phyloP scores from a whole-genome alignment of 495 filamentous ascomycete species.

The Aspergillus bridgeri region DNA sequence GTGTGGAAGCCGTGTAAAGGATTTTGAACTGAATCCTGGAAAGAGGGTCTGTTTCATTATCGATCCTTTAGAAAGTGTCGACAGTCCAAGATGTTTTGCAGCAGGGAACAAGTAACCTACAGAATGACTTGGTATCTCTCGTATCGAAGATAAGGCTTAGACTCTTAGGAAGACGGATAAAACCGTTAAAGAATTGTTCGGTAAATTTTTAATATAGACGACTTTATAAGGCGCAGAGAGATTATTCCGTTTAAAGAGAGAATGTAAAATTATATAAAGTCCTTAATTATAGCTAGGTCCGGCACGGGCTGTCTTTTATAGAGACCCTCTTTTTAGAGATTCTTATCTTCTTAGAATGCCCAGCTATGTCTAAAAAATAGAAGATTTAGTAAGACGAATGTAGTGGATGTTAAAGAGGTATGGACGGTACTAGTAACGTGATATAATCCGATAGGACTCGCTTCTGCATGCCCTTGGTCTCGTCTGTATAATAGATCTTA shows the following conservation, averaged over 20 bases:
- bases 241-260: constrained; percentile 9
- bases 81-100: no score
- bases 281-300: constrained; percentile 15
- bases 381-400: constrained; percentile 6
- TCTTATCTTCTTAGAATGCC: constrained; percentile 6
- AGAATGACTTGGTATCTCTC: constrained; percentile 3
- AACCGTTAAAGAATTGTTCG: constrained; percentile 16
- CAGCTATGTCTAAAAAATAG: constrained; percentile 3
- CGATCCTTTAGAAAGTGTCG: no score
- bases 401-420: constrained; percentile 4
- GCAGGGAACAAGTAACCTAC: no score
- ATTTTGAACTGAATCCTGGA: no score
- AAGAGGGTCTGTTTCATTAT: no score
- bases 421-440: neutral
- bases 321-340: constrained; percentile 7
- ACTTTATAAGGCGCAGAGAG: constrained; percentile 11
- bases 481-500: neutral
- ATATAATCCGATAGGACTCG: constrained; percentile 2
- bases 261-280: constrained; percentile 17
- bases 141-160: constrained; percentile 7
- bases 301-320: constrained; percentile 10
- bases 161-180: constrained; percentile 9
- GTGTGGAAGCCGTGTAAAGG: no score
- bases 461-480: neutral
- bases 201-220: constrained; percentile 13